Conservation (phyloP, 345 rosid genomes). For the Eucalyptus erythrocorys region DNA sequence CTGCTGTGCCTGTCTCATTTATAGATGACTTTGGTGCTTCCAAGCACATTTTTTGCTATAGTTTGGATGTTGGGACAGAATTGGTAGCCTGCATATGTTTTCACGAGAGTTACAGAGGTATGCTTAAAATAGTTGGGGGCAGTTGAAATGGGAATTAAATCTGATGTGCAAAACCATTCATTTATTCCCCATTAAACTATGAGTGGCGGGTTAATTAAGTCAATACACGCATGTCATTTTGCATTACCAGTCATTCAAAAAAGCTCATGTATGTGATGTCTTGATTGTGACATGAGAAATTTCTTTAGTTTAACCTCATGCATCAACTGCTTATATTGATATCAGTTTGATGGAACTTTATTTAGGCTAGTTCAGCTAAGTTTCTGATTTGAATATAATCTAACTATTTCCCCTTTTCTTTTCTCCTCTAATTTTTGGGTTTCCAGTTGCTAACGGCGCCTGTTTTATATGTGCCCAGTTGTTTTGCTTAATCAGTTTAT, state of each 20-base stretch:
- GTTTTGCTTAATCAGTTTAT: not conserved
- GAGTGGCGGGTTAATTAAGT: not conserved
- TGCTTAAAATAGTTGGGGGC: not conserved
- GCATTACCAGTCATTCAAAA: not conserved
- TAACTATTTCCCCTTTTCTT: not conserved
- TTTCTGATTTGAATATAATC: not conserved
- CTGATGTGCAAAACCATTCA: not conserved
- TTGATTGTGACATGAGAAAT: not conserved
- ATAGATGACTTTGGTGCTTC: not conserved
- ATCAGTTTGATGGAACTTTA: not conserved
- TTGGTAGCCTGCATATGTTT: not conserved
- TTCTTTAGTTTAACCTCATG: not conserved
- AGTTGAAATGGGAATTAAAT: not conserved
- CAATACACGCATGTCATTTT: not conserved
- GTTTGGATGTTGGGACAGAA: not conserved
- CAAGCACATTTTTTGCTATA: not conserved
- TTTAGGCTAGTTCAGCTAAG: not conserved
- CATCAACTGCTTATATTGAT: not conserved
- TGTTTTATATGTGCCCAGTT: not conserved
- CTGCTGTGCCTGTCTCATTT: not conserved
- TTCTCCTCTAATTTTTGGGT: not conserved
- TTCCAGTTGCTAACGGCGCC: not conserved
- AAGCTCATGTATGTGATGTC: not conserved
- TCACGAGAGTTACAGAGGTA: not conserved
- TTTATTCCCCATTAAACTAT: not conserved